Evolutionary conservation across 805 yeast genomes (phyloP).

Genomic region (Yueomyces sinensis): DNA sequence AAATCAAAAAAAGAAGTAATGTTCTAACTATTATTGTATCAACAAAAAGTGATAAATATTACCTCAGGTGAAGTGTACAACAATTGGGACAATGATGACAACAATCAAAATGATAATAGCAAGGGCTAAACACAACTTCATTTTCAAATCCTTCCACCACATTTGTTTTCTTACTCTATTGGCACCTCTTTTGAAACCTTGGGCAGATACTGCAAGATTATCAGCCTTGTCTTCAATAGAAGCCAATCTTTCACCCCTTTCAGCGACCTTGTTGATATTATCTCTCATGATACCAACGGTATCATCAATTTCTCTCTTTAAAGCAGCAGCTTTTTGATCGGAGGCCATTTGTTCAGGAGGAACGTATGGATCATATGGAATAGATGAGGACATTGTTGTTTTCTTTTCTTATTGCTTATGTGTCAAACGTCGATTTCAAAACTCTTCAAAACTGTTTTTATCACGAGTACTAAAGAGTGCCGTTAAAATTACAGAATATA

Average conservation of each 20-base stretch:
- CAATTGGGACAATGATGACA: constrained; percentile 86
- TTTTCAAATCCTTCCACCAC: constrained; percentile 98
- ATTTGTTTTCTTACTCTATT: constrained; percentile 94
- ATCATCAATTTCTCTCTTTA: constrained; percentile 87
- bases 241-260: constrained; percentile 84
- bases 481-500: too few relatives aligned
- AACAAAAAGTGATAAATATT: too few relatives aligned
- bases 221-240: constrained; percentile 89
- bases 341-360: constrained; percentile 38
- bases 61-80: constrained; percentile 57
- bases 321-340: constrained; percentile 51
- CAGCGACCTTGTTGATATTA: constrained; percentile 89
- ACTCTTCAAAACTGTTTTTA: too few relatives aligned
- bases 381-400: constrained; percentile 54
- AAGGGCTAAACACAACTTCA: constrained; percentile 80
- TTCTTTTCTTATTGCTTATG: too few relatives aligned
- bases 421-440: too few relatives aligned
- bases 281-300: constrained; percentile 97
- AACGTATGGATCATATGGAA: constrained; percentile 77
- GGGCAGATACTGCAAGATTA: constrained; percentile 82
- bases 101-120: constrained; percentile 71
- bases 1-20: too few relatives aligned
- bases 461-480: too few relatives aligned
- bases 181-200: constrained; percentile 92
- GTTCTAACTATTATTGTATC: too few relatives aligned